Evolutionary conservation across 176 grass and related monocot genomes (phyloP).

Genomic region (Cymbopogon citratus): DNA sequence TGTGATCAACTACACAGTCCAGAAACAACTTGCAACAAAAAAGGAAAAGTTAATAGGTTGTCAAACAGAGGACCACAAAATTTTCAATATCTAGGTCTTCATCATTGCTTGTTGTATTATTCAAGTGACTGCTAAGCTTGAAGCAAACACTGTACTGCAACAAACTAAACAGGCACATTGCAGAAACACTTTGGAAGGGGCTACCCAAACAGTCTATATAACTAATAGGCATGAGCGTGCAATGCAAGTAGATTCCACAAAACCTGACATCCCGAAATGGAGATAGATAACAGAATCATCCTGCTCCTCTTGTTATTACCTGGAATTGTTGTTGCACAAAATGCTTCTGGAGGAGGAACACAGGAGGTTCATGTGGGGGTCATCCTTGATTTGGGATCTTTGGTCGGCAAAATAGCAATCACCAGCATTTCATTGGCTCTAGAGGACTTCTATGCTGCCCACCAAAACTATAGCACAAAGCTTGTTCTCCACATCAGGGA

Average conservation of each 20-base stretch:
- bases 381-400: constrained; percentile 36
- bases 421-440: constrained; percentile 52
- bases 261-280: not conserved
- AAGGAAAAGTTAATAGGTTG: not conserved
- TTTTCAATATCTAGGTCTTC: not conserved
- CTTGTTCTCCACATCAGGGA: constrained; percentile 40
- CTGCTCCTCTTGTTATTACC: constrained; percentile 4
- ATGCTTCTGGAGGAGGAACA: not conserved
- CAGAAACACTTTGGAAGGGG: not conserved
- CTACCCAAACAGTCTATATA: not conserved
- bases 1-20: not conserved
- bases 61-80: not conserved
- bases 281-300: not conserved
- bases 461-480: constrained; percentile 34
- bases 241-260: not conserved
- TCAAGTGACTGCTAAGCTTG: constrained; percentile 1
- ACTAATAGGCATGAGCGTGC: not conserved
- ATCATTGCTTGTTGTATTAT: not conserved
- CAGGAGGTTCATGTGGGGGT: constrained; percentile 39
- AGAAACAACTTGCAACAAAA: not conserved
- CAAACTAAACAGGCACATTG: not conserved
- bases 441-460: constrained; percentile 50
- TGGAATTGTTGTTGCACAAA: not conserved
- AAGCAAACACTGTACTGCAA: not conserved
- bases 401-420: constrained; percentile 33